Conservation (phyloP, 768 basidiomycete species). For the Russula emetica region DNA sequence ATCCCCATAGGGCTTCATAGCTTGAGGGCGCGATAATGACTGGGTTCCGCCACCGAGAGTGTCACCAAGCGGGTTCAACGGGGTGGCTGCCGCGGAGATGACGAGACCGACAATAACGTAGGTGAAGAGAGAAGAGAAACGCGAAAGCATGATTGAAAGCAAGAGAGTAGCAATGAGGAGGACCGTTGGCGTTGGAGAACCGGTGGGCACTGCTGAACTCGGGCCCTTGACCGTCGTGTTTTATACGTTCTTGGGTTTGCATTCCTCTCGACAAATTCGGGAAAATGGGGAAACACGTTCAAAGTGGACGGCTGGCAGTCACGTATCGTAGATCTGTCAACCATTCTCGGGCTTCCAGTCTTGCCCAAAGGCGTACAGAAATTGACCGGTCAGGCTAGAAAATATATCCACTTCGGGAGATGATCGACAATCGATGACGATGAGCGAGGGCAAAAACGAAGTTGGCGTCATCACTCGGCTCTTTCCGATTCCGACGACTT, state of each 20-base stretch:
- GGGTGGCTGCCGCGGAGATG: conserved; percentile 21
- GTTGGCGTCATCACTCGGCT: too few species aligned
- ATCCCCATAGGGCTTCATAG: too few species aligned
- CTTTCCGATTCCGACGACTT: too few species aligned
- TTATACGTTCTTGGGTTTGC: conserved; percentile 7
- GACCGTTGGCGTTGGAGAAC: conserved; percentile 12
- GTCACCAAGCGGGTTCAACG: conserved; percentile 8
- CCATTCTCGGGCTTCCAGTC: background rate
- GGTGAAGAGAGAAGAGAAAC: conserved; percentile 21
- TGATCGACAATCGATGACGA: background rate
- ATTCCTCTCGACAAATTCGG: conserved; percentile 7
- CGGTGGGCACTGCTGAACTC: conserved; percentile 13
- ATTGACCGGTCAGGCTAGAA: background rate
- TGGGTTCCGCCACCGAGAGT: background rate
- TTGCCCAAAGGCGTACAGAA: background rate
- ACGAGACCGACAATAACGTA: conserved; percentile 19
- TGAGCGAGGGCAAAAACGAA: background rate
- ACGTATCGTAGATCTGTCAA: background rate
- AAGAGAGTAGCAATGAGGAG: conserved; percentile 10
- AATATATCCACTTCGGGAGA: background rate
- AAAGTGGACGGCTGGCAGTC: background rate
- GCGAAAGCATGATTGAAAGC: conserved; percentile 24
- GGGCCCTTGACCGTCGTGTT: background rate
- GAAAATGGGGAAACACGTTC: background rate
- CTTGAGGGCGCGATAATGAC: background rate